Evolutionary conservation across 2,329 filamentous ascomycete genomes (phyloP).

Genomic region (Pezizomycotina sp.): DNA sequence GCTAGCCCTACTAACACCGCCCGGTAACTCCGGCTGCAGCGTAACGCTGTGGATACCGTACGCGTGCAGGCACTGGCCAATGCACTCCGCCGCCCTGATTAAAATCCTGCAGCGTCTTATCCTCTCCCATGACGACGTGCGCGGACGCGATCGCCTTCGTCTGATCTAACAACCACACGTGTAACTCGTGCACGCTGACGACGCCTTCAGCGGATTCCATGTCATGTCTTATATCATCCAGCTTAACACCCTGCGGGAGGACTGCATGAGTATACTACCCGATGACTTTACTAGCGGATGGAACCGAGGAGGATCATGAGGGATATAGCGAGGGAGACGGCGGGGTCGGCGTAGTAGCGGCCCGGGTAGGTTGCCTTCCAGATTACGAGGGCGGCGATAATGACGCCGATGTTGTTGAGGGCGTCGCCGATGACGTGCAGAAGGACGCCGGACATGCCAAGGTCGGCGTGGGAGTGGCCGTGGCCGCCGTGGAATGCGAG

Average conservation of each 20-base stretch:
- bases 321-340: constrained; percentile 50
- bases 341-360: constrained; percentile 57
- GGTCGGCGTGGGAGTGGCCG: constrained; percentile 30
- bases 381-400: constrained; percentile 50
- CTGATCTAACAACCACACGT: constrained; percentile 59
- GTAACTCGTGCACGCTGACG: constrained; percentile 51
- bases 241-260: constrained; percentile 42
- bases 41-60: constrained; percentile 59
- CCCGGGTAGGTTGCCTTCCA: constrained; percentile 44
- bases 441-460: constrained; percentile 56
- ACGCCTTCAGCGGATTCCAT: constrained; percentile 52
- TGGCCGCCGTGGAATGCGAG: constrained; percentile 39
- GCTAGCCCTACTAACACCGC: constrained; percentile 9
- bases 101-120: constrained; percentile 42
- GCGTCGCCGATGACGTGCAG: constrained; percentile 57
- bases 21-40: constrained; percentile 46
- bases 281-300: constrained; percentile 45
- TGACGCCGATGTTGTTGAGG: constrained; percentile 61
- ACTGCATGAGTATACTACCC: constrained; percentile 51
- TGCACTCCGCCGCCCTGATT: constrained; percentile 43
- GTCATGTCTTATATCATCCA: constrained; percentile 50
- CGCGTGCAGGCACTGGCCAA: constrained; percentile 53
- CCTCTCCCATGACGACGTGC: constrained; percentile 47
- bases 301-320: constrained; percentile 54
- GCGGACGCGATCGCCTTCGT: constrained; percentile 52